Evolutionary conservation across 257 asterid genomes (phyloP), one percentile per base, ranked within the genome.

Genomic region (Przewalskia tangutica): DNA sequence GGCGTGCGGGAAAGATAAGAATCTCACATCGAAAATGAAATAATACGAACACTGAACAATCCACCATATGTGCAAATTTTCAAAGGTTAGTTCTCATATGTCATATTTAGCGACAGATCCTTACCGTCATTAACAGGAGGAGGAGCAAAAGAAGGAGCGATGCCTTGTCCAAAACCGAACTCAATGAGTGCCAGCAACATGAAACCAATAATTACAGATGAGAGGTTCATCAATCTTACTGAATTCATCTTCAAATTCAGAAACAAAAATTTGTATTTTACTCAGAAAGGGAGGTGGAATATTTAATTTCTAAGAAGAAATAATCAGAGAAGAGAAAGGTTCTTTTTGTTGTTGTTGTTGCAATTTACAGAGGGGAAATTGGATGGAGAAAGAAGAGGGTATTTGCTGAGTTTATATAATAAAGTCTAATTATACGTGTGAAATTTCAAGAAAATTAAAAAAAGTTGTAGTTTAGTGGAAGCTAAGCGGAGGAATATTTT

Each of bases 61-160:
- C n/a, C n/a, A n/a, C n/a, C n/a, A n/a, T n/a, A n/a, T n/a, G n/a
- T n/a, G n/a, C n/a, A n/a, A n/a, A n/a, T n/a, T n/a, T n/a, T n/a
- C n/a, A n/a, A n/a, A n/a, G n/a, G n/a, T n/a, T n/a, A n/a, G n/a
- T n/a, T n/a, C n/a, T n/a, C n/a, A n/a, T n/a, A n/a, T n/a, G n/a
- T n/a, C n/a, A n/a, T n/a, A 50, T 50, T 50, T 50, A 50, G 14
- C 54, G 14, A 38, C 42, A 38, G 42, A 38, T 38, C 42, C 42
- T 38, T 38, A 38, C 46, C 71, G 20, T 64, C 46, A 6, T 64
- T 64, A 13, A 11, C 32, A 63, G 18, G 76, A 50, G n/a, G 8
- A 7, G 82, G 85, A 2, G 85, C 82, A 2, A 59, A 76, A 17
- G 77, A 75, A 76, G 85, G 85, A 82, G 85, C 50, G 10, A 76